Percentiles rank a stretch among this genome's conserved stretches.
Evolutionary conservation across 1,139 yeast species (phyloP).

Genomic region (Saccharomycopsis crataegensis): DNA sequence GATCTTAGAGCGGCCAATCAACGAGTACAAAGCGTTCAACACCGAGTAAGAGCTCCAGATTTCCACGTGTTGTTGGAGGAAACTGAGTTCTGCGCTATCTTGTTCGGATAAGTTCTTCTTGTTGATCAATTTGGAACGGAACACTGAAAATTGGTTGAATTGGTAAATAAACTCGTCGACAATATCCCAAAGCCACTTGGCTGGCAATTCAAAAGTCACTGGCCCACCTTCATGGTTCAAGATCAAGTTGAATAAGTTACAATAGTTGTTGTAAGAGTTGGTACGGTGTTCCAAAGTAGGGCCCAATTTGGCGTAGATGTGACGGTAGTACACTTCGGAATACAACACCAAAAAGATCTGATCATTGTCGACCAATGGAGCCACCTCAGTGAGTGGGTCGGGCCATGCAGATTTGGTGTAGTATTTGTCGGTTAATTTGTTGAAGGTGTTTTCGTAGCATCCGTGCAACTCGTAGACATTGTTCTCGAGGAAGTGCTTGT

Average conservation of each 20-base stretch:
- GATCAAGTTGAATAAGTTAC: constrained; percentile 38
- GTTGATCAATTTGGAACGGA: constrained; percentile 33
- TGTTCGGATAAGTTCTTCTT: constrained; percentile 27
- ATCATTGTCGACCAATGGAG: constrained; percentile 37
- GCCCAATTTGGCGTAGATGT: constrained; percentile 35
- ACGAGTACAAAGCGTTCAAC: constrained; percentile 40
- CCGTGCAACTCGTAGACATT: constrained; percentile 36
- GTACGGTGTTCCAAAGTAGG: constrained; percentile 39
- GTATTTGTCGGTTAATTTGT: constrained; percentile 38
- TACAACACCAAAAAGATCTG: constrained; percentile 38
- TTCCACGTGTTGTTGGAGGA: constrained; percentile 33
- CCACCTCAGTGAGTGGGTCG: constrained; percentile 35
- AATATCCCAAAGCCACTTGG: constrained; percentile 44
- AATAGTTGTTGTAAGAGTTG: constrained; percentile 41
- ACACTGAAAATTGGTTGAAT: constrained; percentile 37
- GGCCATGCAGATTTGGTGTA: constrained; percentile 40
- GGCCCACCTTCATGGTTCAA: constrained; percentile 37
- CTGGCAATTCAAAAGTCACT: constrained; percentile 38
- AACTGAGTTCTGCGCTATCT: constrained; percentile 28
- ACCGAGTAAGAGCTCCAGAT: constrained; percentile 42
- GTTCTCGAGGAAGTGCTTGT: constrained; percentile 35
- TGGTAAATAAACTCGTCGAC: constrained; percentile 46
- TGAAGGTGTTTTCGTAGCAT: constrained; percentile 39
- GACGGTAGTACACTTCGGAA: constrained; percentile 43
- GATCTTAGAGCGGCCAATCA: constrained; percentile 37